Evolutionary conservation across 306 rosid genomes (phyloP), one percentile per base, ranked within the genome.

Genomic region (Fragaria vesca): DNA sequence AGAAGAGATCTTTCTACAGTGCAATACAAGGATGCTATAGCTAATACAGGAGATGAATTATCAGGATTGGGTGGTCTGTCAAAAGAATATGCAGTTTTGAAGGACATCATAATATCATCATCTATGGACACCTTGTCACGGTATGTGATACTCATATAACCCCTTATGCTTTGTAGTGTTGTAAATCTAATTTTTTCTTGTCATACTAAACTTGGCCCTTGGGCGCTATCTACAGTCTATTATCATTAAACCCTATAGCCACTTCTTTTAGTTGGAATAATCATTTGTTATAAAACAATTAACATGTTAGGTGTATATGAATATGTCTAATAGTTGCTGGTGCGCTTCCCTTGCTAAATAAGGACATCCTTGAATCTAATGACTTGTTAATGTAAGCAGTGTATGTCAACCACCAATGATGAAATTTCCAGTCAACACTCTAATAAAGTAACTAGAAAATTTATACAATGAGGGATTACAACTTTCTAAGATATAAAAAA

Each of bases 31-130:
- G 88, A 76, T 76, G 70, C 71, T 60, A 83, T 69, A 72, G 82
- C 84, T 79, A 73, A 79, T 69, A 71, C 71, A 26, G 69, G 20
- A 8, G 69, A 69, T 61, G 75, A 71, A 65, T 61, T 69, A 76
- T 75, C 83, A 69, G 88, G 85, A 83, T 82, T 94, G 83, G 97
- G 97, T 54, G 97, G 95, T 77, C 91, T 94, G 76, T 92, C 92
- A 16, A 86, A 88, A 85, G 98, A 94, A 81, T 91, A 87, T 78
- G 79, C 85, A 66, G 80, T 81, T 79, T 80, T 94, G 75, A 92
- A 87, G 92, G 90, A 83, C 66, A 89, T 92, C 34, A 87, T 87
- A 80, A 67, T 90, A 81, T 78, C 84, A 66, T 88, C 91, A 11
- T 92, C 91, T 51, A 57, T 70, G 30, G 78, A 87, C 87, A 75